Base-by-base conservation (phyloP, 2,329 filamentous ascomycete species). In the Proliferodiscus dingleyae region DNA sequence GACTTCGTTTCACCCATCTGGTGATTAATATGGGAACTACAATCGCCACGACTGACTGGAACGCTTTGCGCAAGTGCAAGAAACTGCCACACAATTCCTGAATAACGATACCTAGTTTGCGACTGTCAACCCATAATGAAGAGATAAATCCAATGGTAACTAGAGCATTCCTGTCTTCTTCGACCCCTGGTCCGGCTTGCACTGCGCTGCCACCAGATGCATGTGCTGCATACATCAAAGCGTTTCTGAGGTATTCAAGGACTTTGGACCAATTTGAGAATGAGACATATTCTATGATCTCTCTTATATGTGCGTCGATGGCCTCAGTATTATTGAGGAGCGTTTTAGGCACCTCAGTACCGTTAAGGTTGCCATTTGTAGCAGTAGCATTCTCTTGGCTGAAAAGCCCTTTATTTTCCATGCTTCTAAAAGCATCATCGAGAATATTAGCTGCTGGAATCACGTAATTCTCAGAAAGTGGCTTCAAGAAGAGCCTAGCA, bases 51-150 rank as follows among this genome's bases (percentile, higher is more conserved):
- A 78, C 75, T 53, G 80, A 81, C 55, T 86, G 82, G 56, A 79
- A 81, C 0, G 74, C 64, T 54, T 78, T 81, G 51, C 78, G 74
- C 50, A 85, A 77, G 60, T 85, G 81, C 37, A 85, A 69, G 61
- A 84, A 85, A 58, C 74, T 80, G 18, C 79, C 80, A 60, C 79
- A 82, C 29, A 85, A 69, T 63, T 86, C 82, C 54, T 83, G 79
- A 29, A 85, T 74, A 42, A 85, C 60, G 16, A 77, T 63, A 30
- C 78, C 74, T 11, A 86, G 69, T 64, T 82, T 84, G 37, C 72
- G 69, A 32, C 71, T 71, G 57, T 85, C 80, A 16, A 83, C 75
- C 78, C 80, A 84, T 54, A 82, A 77, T 58, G 75, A 82, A 13
- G 78, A 75, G 21, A 85, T 66, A 26, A 83, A 68, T 29, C 78